Conservation (phyloP, 1,284 basidiomycete species). For the Entoloma clypeatum region DNA sequence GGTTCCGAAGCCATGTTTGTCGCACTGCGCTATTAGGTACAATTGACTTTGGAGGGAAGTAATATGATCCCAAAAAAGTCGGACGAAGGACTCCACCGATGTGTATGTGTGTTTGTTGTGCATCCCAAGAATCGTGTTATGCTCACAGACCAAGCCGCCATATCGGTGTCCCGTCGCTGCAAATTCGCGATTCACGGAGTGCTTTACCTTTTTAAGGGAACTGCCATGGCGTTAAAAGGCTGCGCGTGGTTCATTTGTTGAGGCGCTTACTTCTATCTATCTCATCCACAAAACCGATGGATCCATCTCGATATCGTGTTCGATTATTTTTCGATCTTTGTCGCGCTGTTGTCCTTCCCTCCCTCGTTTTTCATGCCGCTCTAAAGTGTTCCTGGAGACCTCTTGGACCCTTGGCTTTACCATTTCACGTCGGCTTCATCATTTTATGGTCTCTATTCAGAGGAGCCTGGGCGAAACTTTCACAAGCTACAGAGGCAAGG, state of each 20-base stretch:
- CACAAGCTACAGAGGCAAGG: conserved; percentile 41
- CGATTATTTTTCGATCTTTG: conserved; percentile 32
- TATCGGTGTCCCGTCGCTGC: no score
- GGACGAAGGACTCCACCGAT: conserved; percentile 16
- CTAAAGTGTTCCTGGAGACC: conserved; percentile 24
- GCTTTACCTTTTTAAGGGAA: no score
- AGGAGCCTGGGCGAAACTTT: conserved; percentile 30
- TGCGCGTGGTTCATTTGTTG: no score
- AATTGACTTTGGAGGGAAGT: no score
- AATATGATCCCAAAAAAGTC: conserved; percentile 9
- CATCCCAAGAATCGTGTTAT: conserved; percentile 2
- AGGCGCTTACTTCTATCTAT: no score
- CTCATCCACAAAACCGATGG: conserved; percentile 20
- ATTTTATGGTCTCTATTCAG: conserved; percentile 37
- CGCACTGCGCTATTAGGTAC: no score
- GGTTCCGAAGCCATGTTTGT: no score
- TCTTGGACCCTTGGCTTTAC: conserved; percentile 32
- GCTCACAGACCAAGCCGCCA: no score
- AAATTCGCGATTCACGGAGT: no score
- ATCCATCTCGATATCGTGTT: conserved; percentile 32
- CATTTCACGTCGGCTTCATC: conserved; percentile 39
- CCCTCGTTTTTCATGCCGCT: conserved; percentile 28
- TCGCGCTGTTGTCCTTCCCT: conserved; percentile 39
- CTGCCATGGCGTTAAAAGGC: no score
- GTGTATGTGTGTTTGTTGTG: conserved; percentile 16